Evolutionary conservation across 495 filamentous ascomycete genomes (phyloP).

Genomic region (Ramalina peruviana): DNA sequence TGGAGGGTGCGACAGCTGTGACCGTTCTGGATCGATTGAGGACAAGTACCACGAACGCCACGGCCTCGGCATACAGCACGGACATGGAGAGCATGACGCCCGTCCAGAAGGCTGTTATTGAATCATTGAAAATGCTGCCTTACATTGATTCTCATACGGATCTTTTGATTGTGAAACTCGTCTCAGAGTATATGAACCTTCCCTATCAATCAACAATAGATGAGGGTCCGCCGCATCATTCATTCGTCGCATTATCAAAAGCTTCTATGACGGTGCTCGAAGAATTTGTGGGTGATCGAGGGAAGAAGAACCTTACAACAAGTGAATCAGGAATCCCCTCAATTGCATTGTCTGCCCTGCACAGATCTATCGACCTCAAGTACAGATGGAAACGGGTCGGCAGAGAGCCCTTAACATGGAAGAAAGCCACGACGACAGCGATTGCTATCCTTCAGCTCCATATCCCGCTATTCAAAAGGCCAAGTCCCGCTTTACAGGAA

Average conservation of each 20-base stretch:
- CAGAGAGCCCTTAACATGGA: constrained; percentile 59
- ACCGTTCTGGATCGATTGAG: constrained; percentile 35
- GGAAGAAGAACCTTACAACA: constrained; percentile 47
- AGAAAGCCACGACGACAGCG: constrained; percentile 54
- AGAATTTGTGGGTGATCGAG: constrained; percentile 26
- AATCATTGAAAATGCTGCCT: constrained; percentile 56
- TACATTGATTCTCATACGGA: constrained; percentile 54
- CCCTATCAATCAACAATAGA: constrained; percentile 34
- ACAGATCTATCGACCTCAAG: constrained; percentile 55
- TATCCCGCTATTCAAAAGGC: constrained; percentile 44
- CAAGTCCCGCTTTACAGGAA: constrained; percentile 34
- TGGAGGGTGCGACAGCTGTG: constrained; percentile 45
- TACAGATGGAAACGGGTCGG: constrained; percentile 46
- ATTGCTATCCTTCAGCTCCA: constrained; percentile 54
- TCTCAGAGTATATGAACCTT: constrained; percentile 55
- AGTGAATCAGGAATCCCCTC: constrained; percentile 48
- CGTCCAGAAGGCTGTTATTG: constrained; percentile 60
- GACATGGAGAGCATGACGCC: constrained; percentile 76
- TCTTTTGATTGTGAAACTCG: constrained; percentile 48
- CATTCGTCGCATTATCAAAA: constrained; percentile 78
- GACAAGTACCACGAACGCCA: constrained; percentile 50
- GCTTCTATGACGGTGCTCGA: constrained; percentile 56
- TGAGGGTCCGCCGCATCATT: constrained; percentile 20
- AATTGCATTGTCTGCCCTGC: constrained; percentile 49
- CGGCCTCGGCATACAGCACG: constrained; percentile 59